Conservation (phyloP, 2,329 filamentous ascomycete genomes). For the Lasiodiplodia sp. region DNA sequence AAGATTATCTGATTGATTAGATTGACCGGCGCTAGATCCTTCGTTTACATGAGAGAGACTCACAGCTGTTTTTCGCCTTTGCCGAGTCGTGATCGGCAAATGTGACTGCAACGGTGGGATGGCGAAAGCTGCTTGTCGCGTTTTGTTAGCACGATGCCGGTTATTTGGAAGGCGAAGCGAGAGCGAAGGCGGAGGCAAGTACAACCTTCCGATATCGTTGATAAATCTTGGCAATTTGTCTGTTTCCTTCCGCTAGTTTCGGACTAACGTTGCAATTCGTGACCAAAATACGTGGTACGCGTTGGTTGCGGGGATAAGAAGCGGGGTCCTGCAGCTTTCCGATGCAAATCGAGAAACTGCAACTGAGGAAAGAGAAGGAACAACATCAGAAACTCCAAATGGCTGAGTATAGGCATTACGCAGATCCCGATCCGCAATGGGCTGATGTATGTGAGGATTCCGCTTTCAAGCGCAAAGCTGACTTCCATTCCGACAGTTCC, state of each 20-base stretch:
- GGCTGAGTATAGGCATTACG: conserved; percentile 1
- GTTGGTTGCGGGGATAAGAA: background rate
- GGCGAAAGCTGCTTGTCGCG: too few species aligned
- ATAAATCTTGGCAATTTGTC: background rate
- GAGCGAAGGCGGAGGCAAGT: background rate
- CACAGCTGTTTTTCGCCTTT: background rate
- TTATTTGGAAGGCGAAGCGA: background rate
- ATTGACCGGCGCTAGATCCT: background rate
- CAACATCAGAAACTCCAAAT: background rate
- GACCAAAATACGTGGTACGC: background rate
- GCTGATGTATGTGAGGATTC: background rate
- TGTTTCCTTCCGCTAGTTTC: background rate
- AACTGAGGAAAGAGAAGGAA: background rate
- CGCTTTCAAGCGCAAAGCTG: background rate
- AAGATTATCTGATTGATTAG: conserved; percentile 14
- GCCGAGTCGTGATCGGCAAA: background rate
- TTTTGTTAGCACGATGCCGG: background rate
- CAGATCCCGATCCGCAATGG: conserved; percentile 2
- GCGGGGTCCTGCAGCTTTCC: background rate
- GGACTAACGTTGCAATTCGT: background rate
- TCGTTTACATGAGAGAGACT: background rate
- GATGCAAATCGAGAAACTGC: too few species aligned
- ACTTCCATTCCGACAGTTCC: background rate
- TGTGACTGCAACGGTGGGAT: background rate
- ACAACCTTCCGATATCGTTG: conserved; percentile 1